phyloP scores from a whole-genome alignment of 2,329 filamentous ascomycete genomes.

The Dryadomyces sulphureus region DNA sequence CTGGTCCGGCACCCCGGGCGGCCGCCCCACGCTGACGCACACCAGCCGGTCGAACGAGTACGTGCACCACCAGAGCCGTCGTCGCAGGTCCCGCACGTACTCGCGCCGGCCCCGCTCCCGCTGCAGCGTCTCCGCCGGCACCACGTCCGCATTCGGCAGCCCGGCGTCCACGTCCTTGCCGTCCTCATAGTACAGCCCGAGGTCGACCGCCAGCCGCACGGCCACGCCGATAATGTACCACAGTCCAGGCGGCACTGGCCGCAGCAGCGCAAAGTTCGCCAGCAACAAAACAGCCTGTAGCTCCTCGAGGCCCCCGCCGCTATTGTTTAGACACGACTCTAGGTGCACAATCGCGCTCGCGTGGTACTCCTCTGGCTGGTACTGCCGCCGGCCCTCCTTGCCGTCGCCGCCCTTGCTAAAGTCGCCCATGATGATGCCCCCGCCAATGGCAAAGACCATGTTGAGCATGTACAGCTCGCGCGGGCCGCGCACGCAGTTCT shows the following conservation, averaged over 20 bases:
- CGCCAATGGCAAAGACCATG: slow-evolving; percentile 93
- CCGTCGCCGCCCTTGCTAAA: slow-evolving; percentile 23
- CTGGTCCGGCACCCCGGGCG: slow-evolving; percentile 90
- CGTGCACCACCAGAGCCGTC: slow-evolving; percentile 91
- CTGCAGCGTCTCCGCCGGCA: slow-evolving; percentile 20
- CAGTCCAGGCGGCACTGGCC: slow-evolving; percentile 81
- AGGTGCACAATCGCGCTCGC: slow-evolving; percentile 86
- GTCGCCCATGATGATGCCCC: slow-evolving; percentile 74
- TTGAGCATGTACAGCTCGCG: slow-evolving; percentile 88
- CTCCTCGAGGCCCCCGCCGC: slow-evolving; percentile 82
- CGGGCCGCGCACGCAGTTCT: slow-evolving; percentile 52
- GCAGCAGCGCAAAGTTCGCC: slow-evolving; percentile 78
- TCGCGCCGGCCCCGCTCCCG: slow-evolving; percentile 53
- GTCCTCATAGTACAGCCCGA: slow-evolving; percentile 88
- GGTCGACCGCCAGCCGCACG: slow-evolving; percentile 74
- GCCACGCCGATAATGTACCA: slow-evolving; percentile 98
- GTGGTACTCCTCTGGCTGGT: slow-evolving; percentile 90
- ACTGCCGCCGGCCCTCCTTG: slow-evolving; percentile 23
- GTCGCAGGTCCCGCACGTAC: slow-evolving; percentile 73
- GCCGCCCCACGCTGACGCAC: slow-evolving; percentile 81
- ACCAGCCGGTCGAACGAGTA: slow-evolving; percentile 93
- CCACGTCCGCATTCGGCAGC: slow-evolving; percentile 32
- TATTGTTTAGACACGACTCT: slow-evolving; percentile 71
- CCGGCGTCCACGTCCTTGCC: slow-evolving; percentile 50
- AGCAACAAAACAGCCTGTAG: slow-evolving; percentile 84